Base-by-base conservation (phyloP, 352 stramenopile species). In the Globisporangium recalcitrans region DNA sequence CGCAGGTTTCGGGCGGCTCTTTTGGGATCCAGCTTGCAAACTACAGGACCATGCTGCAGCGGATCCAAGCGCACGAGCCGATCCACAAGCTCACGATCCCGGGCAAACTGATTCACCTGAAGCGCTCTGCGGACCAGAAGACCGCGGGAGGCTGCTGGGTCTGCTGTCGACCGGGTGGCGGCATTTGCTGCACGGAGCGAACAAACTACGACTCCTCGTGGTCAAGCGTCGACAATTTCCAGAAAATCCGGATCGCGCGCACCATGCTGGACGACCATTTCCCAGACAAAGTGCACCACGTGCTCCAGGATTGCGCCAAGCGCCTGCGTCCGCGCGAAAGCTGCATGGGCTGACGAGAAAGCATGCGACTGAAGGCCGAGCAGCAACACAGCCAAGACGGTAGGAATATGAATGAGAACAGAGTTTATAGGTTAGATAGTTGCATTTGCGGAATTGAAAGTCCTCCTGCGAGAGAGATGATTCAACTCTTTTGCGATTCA, bases 241-340 rank as follows among this genome's bases (percentile, higher is more conserved):
- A 75, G 59, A 80, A 73, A 53, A 93, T 94, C 40, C 74, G 79
- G 53, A 93, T 95, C 27, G 80, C 77, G 14, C 83, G 85, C 22
- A 93, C 85, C 27, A 95, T 95, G 85, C 71, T 95, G 22, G 85
- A 93, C 69, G 85, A 95, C 52, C 87, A 95, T 60, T 95, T 95
- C 53, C 85, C 86, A 1, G 85, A 95, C 71, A 95, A 94, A 62
- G 85, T 95, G 4, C 83, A 95, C 66, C 82, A 86, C 62, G 86
- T 95, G 48, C 75, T 95, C 7, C 78, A 93, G 53, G 83, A 95
- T 62, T 93, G 84, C 54, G 77, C 84, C 38, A 75, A 86, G 65
- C 68, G 70, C 34, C 62, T 87, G 72, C 61, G 70, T n/a, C 74
- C 65, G 47, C 71, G 31, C 26, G 63, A 80, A 44, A 65, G 60